Conservation (phyloP, 2,329 filamentous ascomycete genomes). For the Eurotiales sp. region DNA sequence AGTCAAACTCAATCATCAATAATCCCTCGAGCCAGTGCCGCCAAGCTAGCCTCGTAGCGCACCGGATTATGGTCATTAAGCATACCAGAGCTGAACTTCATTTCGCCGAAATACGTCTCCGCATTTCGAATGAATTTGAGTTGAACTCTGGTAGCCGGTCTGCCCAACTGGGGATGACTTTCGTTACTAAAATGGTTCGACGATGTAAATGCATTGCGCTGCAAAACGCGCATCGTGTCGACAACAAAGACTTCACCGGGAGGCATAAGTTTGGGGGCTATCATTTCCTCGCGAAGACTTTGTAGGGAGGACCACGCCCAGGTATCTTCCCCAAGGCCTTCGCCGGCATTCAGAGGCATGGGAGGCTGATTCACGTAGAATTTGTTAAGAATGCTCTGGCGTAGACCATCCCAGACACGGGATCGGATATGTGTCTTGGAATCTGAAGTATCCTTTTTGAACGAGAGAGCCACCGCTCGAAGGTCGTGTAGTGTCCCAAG, state of each 20-base stretch:
- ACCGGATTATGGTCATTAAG: conserved; percentile 72
- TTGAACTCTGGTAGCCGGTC: conserved; percentile 65
- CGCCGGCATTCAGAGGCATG: conserved; percentile 40
- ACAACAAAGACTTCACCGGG: conserved; percentile 74
- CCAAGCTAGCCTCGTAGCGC: conserved; percentile 67
- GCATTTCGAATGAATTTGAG: conserved; percentile 69
- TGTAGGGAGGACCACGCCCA: conserved; percentile 69
- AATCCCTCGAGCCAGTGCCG: conserved; percentile 52
- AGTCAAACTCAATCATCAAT: conserved; percentile 32
- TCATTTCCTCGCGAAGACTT: conserved; percentile 64
- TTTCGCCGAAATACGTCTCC: conserved; percentile 65
- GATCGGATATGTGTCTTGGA: conserved; percentile 64
- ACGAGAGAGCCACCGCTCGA: conserved; percentile 66
- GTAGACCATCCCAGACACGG: conserved; percentile 63
- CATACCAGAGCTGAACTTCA: conserved; percentile 70
- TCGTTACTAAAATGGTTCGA: conserved; percentile 31
- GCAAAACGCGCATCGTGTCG: conserved; percentile 64
- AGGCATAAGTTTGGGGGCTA: conserved; percentile 65
- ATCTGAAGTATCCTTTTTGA: conserved; percentile 66
- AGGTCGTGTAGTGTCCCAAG: conserved; percentile 72
- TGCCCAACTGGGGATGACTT: conserved; percentile 50
- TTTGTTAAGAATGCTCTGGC: conserved; percentile 58
- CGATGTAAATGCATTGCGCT: conserved; percentile 62
- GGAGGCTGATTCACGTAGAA: conserved; percentile 54
- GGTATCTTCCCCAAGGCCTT: conserved; percentile 57